Conservation (phyloP, 2,329 filamentous ascomycete species). For the Scedosporium dehoogii region DNA sequence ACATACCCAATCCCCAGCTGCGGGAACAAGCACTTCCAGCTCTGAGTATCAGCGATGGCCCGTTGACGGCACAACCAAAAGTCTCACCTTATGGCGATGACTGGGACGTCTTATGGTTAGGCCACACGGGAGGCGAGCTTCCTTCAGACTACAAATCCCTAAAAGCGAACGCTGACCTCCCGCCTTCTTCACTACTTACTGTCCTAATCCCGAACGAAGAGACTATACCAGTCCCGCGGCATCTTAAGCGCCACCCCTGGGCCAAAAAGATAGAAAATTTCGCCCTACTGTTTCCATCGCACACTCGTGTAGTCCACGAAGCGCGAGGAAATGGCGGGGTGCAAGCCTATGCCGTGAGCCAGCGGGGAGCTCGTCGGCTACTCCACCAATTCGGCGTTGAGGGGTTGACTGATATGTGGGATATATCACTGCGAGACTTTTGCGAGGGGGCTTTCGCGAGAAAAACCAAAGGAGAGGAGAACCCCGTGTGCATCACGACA, state of each 20-base stretch:
- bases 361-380: constrained; percentile 29
- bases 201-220: constrained; percentile 19
- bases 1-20: neutral
- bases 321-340: constrained; percentile 28
- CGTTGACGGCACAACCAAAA: neutral
- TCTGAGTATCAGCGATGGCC: neutral
- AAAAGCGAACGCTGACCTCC: constrained; percentile 4
- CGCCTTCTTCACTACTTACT: constrained; percentile 1
- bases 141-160: constrained; percentile 8
- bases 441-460: constrained; percentile 25
- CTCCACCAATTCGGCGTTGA: constrained; percentile 33
- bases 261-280: constrained; percentile 15
- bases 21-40: neutral
- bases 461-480: constrained; percentile 3
- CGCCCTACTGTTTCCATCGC: constrained; percentile 22
- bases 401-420: constrained; percentile 27
- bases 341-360: constrained; percentile 30
- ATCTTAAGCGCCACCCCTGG: constrained; percentile 22
- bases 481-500: constrained; percentile 3
- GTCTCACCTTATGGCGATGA: constrained; percentile 29
- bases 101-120: constrained; percentile 43
- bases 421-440: constrained; percentile 34
- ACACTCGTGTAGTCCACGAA: constrained; percentile 34
- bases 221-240: constrained; percentile 22
- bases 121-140: constrained; percentile 33